Conservation (phyloP, 1,284 basidiomycete species). For the Inonotus obliquus region DNA sequence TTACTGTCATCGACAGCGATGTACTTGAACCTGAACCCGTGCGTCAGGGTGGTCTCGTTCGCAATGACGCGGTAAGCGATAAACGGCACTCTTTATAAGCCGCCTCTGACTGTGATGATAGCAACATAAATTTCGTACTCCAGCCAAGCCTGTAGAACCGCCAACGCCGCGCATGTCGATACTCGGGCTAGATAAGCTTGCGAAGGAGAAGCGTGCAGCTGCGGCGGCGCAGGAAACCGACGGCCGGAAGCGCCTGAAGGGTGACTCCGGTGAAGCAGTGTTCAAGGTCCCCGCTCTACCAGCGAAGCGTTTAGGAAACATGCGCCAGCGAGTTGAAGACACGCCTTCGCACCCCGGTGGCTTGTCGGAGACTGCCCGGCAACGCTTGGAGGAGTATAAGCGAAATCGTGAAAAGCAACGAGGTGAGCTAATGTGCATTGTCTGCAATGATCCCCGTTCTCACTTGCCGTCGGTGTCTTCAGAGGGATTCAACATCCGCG, state of each 20-base stretch:
- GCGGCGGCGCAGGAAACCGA: conserved; percentile 45
- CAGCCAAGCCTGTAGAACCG: conserved; percentile 66
- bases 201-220: conserved; percentile 78
- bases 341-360: conserved; percentile 94
- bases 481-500: conserved; percentile 61
- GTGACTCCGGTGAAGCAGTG: conserved; percentile 40
- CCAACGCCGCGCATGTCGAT: conserved; percentile 70
- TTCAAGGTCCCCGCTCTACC: conserved; percentile 88
- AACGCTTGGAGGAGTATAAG: conserved; percentile 72
- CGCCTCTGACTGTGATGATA: conserved; percentile 25
- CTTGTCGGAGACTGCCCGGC: conserved; percentile 69
- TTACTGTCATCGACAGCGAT: conserved; percentile 76
- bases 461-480: background rate
- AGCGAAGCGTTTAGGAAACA: conserved; percentile 48
- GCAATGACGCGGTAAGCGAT: conserved; percentile 54
- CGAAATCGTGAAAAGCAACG: conserved; percentile 61
- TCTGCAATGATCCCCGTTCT: background rate
- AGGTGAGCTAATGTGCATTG: conserved; percentile 35
- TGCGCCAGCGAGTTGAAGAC: conserved; percentile 77
- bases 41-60: conserved; percentile 73
- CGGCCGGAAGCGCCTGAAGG: conserved; percentile 45
- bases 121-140: conserved; percentile 76
- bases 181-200: conserved; percentile 83
- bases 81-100: background rate
- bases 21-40: conserved; percentile 74